Percentiles rank a stretch among this genome's conserved stretches.
phyloP scores from a whole-genome alignment of 2,329 filamentous ascomycete species.

The Diaporthe caulivora region DNA sequence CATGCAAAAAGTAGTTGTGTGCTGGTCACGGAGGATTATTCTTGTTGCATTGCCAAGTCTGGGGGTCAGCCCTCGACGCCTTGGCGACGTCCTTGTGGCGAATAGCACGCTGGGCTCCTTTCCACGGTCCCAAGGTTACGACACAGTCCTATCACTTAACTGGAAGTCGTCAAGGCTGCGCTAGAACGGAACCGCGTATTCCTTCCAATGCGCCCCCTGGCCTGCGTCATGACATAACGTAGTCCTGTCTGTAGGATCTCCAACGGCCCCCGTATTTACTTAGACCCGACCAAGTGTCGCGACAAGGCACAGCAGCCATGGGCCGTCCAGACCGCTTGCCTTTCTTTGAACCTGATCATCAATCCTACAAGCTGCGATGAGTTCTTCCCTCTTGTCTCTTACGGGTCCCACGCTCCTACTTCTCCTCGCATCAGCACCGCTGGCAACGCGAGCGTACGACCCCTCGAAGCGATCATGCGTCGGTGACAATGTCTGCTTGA shows the following conservation, averaged over 20 bases:
- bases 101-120: not conserved
- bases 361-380: not conserved
- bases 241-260: not conserved
- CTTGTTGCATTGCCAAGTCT: not conserved
- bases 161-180: not conserved
- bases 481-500: not conserved
- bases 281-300: not conserved
- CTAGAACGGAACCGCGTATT: not conserved
- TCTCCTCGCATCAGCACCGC: not conserved
- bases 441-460: not conserved
- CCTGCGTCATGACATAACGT: not conserved
- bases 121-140: not conserved
- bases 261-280: not conserved
- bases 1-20: not conserved
- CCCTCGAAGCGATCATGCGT: not conserved
- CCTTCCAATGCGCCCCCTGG: not conserved
- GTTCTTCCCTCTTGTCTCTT: not conserved
- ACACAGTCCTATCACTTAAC: not conserved
- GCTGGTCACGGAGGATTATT: not conserved
- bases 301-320: not conserved
- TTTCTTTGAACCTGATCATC: not conserved
- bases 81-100: not conserved
- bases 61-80: not conserved
- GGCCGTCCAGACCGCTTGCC: not conserved
- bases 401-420: not conserved